Percentiles rank a stretch among this genome's conserved stretches.
phyloP scores from a whole-genome alignment of 1,284 basidiomycete species.

The Ceratobasidium sp. region DNA sequence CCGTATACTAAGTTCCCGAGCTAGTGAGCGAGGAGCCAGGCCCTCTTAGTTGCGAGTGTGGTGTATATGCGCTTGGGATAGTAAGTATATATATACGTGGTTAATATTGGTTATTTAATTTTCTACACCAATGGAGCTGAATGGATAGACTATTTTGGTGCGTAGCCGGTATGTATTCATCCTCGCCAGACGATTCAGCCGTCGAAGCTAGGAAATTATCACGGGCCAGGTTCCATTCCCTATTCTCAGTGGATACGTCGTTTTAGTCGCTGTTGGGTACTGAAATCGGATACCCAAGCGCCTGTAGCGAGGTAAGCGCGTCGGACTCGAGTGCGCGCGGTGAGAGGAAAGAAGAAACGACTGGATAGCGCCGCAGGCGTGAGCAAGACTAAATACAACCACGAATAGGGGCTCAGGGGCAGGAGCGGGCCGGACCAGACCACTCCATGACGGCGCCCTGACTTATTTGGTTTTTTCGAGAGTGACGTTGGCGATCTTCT shows the following conservation, averaged over 20 bases:
- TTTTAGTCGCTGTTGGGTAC: background rate
- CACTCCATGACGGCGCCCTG: background rate
- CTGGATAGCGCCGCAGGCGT: too few species aligned
- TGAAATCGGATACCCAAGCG: background rate
- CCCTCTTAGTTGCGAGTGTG: background rate
- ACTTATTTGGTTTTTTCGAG: background rate
- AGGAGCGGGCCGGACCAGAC: too few species aligned
- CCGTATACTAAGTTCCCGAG: slow-evolving; percentile 10
- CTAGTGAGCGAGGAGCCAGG: background rate
- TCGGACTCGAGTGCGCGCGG: too few species aligned
- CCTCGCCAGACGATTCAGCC: background rate
- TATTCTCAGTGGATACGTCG: background rate
- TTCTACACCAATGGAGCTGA: background rate
- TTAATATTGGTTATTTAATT: too few species aligned
- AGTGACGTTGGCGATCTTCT: background rate
- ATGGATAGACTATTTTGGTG: background rate
- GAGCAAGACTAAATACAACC: too few species aligned
- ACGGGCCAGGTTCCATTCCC: background rate
- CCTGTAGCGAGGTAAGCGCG: too few species aligned
- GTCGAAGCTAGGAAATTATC: background rate
- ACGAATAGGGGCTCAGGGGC: too few species aligned
- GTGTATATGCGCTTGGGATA: slow-evolving; percentile 16
- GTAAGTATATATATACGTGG: background rate
- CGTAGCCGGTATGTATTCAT: background rate
- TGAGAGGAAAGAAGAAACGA: too few species aligned